Conservation (phyloP, 2,329 filamentous ascomycete species). For the Aspergillus hiratsukae region DNA sequence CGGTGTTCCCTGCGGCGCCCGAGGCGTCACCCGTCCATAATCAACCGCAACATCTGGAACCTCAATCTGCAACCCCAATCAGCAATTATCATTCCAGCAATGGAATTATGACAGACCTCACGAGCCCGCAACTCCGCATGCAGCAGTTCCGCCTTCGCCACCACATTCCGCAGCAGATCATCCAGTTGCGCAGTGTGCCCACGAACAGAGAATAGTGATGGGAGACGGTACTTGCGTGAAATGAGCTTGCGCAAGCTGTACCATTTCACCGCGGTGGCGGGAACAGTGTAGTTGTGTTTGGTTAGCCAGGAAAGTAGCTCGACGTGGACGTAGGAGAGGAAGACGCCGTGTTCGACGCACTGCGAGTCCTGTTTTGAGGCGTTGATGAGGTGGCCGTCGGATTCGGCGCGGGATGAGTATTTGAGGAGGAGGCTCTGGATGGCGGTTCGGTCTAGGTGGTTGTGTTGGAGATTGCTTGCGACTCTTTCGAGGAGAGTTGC, state of each 20-base stretch:
- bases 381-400: slow-evolving; percentile 12
- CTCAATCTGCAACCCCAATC: background rate
- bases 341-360: slow-evolving; percentile 8
- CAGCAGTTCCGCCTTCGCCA: slow-evolving; percentile 5
- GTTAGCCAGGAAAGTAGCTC: slow-evolving; percentile 9
- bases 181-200: slow-evolving; percentile 3
- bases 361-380: slow-evolving; percentile 4
- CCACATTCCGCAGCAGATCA: slow-evolving; percentile 1
- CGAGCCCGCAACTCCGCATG: slow-evolving; percentile 6
- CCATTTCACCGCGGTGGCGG: slow-evolving; percentile 9
- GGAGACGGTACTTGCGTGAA: slow-evolving; percentile 4
- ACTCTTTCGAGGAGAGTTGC: background rate
- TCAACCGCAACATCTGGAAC: slow-evolving; percentile 2
- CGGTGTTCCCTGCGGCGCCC: background rate
- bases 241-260: slow-evolving; percentile 8
- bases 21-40: slow-evolving; percentile 2
- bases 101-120: background rate
- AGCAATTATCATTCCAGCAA: background rate
- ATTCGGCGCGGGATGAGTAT: slow-evolving; percentile 14
- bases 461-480: slow-evolving; percentile 7
- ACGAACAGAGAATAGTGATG: background rate
- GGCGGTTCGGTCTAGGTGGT: slow-evolving; percentile 10
- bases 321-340: slow-evolving; percentile 12
- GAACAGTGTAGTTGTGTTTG: slow-evolving; percentile 8
- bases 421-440: slow-evolving; percentile 11